Conservation (phyloP, 305 asterid species). For the Andrographis paniculata region DNA sequence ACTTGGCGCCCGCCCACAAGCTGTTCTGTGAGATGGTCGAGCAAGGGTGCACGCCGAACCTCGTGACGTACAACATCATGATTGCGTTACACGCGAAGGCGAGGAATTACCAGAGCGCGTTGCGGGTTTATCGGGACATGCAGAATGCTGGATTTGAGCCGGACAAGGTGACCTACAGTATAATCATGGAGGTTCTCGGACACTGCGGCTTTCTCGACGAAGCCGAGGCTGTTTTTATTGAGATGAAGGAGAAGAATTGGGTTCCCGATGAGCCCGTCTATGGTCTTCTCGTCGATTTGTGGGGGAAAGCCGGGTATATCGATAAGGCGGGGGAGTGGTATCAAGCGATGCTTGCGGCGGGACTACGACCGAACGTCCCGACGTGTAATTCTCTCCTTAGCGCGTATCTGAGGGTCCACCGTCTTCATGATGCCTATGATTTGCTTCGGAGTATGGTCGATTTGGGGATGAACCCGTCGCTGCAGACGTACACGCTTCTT, state of each 20-base stretch:
- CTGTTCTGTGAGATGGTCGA: slow-evolving; percentile 80
- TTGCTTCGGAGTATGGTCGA: slow-evolving; percentile 68
- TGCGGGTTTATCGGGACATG: slow-evolving; percentile 85
- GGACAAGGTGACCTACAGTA: slow-evolving; percentile 89
- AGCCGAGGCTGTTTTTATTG: slow-evolving; percentile 77
- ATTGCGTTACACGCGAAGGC: slow-evolving; percentile 92
- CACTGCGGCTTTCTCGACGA: slow-evolving; percentile 93
- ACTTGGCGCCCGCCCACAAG: slow-evolving; percentile 69
- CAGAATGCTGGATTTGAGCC: slow-evolving; percentile 89
- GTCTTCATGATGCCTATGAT: slow-evolving; percentile 64
- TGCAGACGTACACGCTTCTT: slow-evolving; percentile 85
- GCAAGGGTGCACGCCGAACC: slow-evolving; percentile 83
- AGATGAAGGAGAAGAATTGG: slow-evolving; percentile 87
- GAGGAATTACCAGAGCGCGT: slow-evolving; percentile 68
- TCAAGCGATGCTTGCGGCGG: slow-evolving; percentile 72
- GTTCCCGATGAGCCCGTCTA: slow-evolving; percentile 96
- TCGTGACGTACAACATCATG: slow-evolving; percentile 91
- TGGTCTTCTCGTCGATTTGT: slow-evolving; percentile 83
- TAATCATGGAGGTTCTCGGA: slow-evolving; percentile 95
- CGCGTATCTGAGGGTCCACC: slow-evolving; percentile 84
- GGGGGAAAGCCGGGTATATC: slow-evolving; percentile 87
- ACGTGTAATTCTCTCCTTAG: slow-evolving; percentile 90
- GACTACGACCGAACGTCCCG: slow-evolving; percentile 82
- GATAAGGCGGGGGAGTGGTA: slow-evolving; percentile 96
- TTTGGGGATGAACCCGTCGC: slow-evolving; percentile 70